These are phyloP conservation scores for Komagataella kurtzmanii DNA, from an alignment of 805 yeast genomes.

Conservation along the genomic window DNA sequence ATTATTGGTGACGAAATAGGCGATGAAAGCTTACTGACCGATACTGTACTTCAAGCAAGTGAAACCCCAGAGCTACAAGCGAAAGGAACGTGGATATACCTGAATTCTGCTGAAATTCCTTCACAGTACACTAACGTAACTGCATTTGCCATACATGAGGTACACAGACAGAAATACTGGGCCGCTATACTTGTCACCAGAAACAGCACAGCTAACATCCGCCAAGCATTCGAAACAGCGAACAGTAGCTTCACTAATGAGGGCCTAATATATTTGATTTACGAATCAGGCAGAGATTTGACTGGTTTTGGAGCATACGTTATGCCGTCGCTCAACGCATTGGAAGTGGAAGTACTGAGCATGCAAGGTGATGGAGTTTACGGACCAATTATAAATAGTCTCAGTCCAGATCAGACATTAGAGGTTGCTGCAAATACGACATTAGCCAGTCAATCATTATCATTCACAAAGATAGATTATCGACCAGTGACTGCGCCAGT, in stretches of 20 bases:
- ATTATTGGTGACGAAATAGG: constrained; percentile 22
- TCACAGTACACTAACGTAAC: background rate
- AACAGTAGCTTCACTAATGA: constrained; percentile 11
- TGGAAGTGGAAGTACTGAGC: background rate
- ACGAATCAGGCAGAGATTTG: constrained; percentile 52
- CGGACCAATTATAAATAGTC: background rate
- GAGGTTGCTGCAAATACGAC: background rate
- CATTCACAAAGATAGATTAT: constrained; percentile 27
- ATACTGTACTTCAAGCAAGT: background rate
- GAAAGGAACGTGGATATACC: background rate
- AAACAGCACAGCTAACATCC: constrained; percentile 31
- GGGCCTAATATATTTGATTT: constrained; percentile 24
- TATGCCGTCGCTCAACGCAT: background rate
- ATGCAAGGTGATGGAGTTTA: background rate
- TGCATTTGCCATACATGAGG: constrained; percentile 13
- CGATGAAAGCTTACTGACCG: background rate
- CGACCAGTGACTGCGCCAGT: constrained; percentile 34
- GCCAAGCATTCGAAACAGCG: constrained; percentile 2
- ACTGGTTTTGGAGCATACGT: background rate
- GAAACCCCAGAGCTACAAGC: background rate
- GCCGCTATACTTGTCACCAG: constrained; percentile 36
- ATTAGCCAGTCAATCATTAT: constrained; percentile 6
- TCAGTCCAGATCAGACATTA: background rate
- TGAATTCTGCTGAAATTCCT: background rate
- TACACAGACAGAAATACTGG: constrained; percentile 49